phyloP scores from a whole-genome alignment of 352 stramenopile genomes.

The Phytopythium mirpurense region DNA sequence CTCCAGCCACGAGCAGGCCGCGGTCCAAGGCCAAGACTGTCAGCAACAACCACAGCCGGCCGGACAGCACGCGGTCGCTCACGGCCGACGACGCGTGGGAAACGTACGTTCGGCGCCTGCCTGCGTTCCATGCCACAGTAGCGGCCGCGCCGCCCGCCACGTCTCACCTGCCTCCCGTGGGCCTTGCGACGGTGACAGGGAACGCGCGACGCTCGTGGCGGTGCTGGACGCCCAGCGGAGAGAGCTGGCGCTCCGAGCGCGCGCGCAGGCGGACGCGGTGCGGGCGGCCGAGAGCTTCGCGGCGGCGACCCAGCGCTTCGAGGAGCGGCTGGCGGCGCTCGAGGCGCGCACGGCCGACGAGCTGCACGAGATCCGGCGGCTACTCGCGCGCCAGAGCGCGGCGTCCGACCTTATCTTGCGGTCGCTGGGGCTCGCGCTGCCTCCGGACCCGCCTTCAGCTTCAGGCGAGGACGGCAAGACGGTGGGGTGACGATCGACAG shows the following conservation, averaged over 20 bases:
- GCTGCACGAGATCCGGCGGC: constrained; percentile 34
- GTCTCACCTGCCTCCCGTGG: too few species aligned
- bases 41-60: constrained; percentile 10
- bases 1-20: not conserved
- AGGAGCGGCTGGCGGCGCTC: constrained; percentile 44
- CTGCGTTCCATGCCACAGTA: too few species aligned
- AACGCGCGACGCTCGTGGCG: constrained; percentile 42
- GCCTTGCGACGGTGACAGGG: constrained; percentile 27
- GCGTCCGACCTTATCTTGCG: constrained; percentile 52
- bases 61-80: constrained; percentile 2
- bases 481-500: too few species aligned
- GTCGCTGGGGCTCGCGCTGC: constrained; percentile 32
- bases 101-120: constrained; percentile 15
- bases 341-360: constrained; percentile 37
- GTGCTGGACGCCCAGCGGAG: constrained; percentile 60
- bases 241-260: constrained; percentile 49
- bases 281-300: constrained; percentile 55
- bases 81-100: constrained; percentile 29
- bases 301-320: constrained; percentile 42
- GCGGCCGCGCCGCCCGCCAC: too few species aligned
- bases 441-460: not conserved
- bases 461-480: not conserved
- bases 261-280: constrained; percentile 43
- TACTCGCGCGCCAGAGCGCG: constrained; percentile 32
- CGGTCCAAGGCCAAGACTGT: not conserved